Percentiles rank a stretch among this genome's conserved stretches.
Evolutionary conservation across 2,329 filamentous ascomycete species (phyloP).

Genomic region (Graphiopsis chlorocephala): DNA sequence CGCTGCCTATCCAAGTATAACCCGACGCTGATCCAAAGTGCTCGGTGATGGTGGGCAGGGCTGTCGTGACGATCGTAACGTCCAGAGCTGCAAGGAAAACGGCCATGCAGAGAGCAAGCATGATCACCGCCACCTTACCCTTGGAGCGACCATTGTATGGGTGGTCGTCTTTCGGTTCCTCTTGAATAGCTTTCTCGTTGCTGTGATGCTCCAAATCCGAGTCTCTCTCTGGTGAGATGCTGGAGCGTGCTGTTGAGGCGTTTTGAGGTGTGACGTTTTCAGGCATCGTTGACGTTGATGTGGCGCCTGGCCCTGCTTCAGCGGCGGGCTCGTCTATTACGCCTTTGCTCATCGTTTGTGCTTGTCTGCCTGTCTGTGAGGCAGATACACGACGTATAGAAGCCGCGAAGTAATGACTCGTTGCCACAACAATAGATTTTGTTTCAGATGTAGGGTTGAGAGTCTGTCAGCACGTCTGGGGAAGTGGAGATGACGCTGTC

Average conservation of each 20-base stretch:
- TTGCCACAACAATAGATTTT: constrained; percentile 8
- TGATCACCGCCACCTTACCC: constrained; percentile 48
- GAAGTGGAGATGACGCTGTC: constrained; percentile 3
- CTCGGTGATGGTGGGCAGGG: constrained; percentile 58
- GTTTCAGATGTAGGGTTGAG: background rate
- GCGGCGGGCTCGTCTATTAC: constrained; percentile 21
- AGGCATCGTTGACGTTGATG: constrained; percentile 20
- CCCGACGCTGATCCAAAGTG: constrained; percentile 51
- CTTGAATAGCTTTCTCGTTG: constrained; percentile 16
- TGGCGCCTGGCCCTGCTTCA: constrained; percentile 22
- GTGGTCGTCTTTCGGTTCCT: constrained; percentile 18
- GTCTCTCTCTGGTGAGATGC: constrained; percentile 15
- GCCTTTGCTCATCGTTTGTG: background rate
- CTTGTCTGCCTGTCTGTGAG: background rate
- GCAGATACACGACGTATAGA: background rate
- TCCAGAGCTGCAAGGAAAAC: constrained; percentile 61
- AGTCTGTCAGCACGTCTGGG: constrained; percentile 1
- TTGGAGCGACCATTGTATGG: constrained; percentile 27
- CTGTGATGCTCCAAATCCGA: background rate
- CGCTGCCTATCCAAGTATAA: constrained; percentile 54
- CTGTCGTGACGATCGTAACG: constrained; percentile 62
- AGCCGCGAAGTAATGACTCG: background rate
- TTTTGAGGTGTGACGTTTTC: constrained; percentile 20
- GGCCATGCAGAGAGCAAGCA: constrained; percentile 51
- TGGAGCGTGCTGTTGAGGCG: constrained; percentile 20